These are phyloP conservation scores for Ophiostoma quercus DNA, from an alignment of 2,329 filamentous ascomycete species.

Conservation along the genomic window DNA sequence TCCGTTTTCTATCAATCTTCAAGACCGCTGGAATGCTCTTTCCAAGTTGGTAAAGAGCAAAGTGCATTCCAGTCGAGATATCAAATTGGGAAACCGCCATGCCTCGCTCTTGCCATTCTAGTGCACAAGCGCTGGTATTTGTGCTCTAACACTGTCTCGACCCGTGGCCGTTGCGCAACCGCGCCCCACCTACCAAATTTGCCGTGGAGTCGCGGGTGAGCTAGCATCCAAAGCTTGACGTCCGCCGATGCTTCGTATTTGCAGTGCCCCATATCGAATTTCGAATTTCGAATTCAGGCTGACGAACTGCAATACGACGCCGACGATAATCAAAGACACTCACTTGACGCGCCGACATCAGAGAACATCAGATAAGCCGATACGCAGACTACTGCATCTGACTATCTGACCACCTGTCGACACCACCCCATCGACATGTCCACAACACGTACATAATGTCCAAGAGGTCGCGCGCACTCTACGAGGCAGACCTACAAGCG, in stretches of 20 bases:
- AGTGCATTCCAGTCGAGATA: not conserved
- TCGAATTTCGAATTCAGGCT: not conserved
- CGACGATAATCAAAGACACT: too few relatives aligned
- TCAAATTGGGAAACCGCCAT: too few relatives aligned
- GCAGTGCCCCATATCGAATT: not conserved
- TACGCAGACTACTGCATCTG: not conserved
- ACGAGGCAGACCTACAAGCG: conserved; percentile 66
- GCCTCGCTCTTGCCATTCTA: not conserved
- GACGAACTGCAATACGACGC: not conserved
- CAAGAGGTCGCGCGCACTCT: conserved; percentile 73
- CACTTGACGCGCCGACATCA: not conserved
- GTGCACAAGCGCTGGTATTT: not conserved
- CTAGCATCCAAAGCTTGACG: conserved; percentile 13
- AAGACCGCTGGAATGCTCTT: not conserved
- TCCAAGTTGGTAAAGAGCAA: not conserved
- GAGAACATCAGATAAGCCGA: too few relatives aligned
- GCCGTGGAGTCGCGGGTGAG: not conserved
- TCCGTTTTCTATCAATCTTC: not conserved
- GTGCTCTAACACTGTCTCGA: not conserved
- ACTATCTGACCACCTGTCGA: too few relatives aligned
- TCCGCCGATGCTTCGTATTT: not conserved
- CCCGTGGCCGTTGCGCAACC: not conserved
- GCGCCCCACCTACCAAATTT: not conserved
- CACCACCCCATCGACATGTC: conserved; percentile 10
- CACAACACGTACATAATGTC: conserved; percentile 50